Evolutionary conservation across 2,329 filamentous ascomycete species (phyloP).

Genomic region (Microdochium nivale): DNA sequence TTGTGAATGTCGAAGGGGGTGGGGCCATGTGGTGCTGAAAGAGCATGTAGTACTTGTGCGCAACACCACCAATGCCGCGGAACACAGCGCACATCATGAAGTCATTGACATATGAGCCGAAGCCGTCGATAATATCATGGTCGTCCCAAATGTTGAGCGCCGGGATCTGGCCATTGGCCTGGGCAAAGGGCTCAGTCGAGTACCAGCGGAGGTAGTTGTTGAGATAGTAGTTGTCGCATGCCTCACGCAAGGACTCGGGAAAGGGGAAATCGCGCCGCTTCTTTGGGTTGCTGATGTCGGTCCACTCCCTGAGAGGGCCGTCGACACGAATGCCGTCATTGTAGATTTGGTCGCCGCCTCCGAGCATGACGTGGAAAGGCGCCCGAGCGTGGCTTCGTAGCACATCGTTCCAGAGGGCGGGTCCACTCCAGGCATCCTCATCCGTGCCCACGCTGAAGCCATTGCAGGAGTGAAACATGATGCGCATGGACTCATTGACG

Average conservation of each 20-base stretch:
- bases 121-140: conserved; percentile 89
- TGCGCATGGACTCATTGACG: conserved; percentile 79
- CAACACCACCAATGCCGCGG: conserved; percentile 80
- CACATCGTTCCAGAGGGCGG: conserved; percentile 94
- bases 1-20: conserved; percentile 77
- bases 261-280: conserved; percentile 76
- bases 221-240: conserved; percentile 85
- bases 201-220: conserved; percentile 86
- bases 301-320: conserved; percentile 77
- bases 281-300: conserved; percentile 71
- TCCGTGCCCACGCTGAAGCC: conserved; percentile 88
- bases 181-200: conserved; percentile 71
- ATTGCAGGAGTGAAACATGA: conserved; percentile 98
- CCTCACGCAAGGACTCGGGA: conserved; percentile 66
- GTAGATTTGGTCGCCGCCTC: conserved; percentile 93
- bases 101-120: conserved; percentile 84
- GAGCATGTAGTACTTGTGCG: conserved; percentile 96
- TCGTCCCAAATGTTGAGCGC: conserved; percentile 99
- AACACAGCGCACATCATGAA: conserved; percentile 95
- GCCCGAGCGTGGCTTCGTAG: conserved; percentile 67
- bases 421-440: conserved; percentile 76
- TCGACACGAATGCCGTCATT: conserved; percentile 85
- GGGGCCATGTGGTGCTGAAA: conserved; percentile 94
- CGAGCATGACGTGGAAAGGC: conserved; percentile 93
- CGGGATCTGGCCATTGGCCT: conserved; percentile 83